A percentile compares a stretch with the other conserved stretches of the same genome.
These are phyloP conservation scores for Sphagnurus paluster DNA, from an alignment of 1,284 basidiomycete genomes.

Conservation along the genomic window DNA sequence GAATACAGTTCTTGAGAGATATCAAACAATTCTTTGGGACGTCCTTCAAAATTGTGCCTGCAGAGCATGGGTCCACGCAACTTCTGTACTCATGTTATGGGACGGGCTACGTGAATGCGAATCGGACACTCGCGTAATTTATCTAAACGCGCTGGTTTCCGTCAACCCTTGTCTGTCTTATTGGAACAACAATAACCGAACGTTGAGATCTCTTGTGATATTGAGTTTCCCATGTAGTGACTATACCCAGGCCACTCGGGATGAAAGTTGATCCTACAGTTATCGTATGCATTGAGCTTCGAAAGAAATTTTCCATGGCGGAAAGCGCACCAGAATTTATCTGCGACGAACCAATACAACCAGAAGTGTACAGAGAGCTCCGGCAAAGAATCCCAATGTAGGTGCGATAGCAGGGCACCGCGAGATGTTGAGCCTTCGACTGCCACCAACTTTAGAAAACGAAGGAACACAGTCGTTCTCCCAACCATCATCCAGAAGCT, in stretches of 20 bases:
- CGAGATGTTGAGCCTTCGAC: slow-evolving; percentile 5
- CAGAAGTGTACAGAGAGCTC: slow-evolving; percentile 25
- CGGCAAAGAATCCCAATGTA: slow-evolving; percentile 34
- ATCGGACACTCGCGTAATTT: slow-evolving; percentile 65
- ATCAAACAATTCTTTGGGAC: slow-evolving; percentile 81
- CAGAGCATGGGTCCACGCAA: slow-evolving; percentile 50
- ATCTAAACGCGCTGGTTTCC: not conserved
- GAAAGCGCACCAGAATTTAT: slow-evolving; percentile 11
- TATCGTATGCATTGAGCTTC: not conserved
- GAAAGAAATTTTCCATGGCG: not conserved
- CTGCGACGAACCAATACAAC: slow-evolving; percentile 14
- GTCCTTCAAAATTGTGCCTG: slow-evolving; percentile 55
- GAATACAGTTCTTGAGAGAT: slow-evolving; percentile 90
- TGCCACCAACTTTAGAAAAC: slow-evolving; percentile 44
- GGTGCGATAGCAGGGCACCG: slow-evolving; percentile 21
- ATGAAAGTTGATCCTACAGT: not conserved
- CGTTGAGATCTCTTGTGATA: no score
- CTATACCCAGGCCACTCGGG: not conserved
- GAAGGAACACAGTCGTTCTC: slow-evolving; percentile 55
- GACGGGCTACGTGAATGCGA: slow-evolving; percentile 75
- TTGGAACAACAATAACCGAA: not conserved
- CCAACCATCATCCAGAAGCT: slow-evolving; percentile 70
- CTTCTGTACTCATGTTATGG: slow-evolving; percentile 80
- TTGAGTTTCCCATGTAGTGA: no score
- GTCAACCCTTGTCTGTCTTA: not conserved